These are phyloP conservation scores for Grosmannia penicillata DNA, from an alignment of 2,329 filamentous ascomycete species.

Conservation along the genomic window DNA sequence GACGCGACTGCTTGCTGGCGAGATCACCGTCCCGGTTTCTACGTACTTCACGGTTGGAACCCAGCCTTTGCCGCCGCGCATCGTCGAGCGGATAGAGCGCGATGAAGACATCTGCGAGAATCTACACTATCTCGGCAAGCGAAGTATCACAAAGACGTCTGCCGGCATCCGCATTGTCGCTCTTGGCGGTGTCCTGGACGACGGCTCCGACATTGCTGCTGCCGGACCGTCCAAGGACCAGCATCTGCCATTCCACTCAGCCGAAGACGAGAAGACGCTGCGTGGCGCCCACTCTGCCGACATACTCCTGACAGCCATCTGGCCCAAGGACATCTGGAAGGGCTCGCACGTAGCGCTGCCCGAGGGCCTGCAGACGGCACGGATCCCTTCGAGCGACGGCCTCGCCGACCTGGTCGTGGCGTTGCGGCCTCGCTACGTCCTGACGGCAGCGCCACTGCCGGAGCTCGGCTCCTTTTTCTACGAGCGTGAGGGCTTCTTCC, in stretches of 20 bases:
- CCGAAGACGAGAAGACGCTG: conserved; percentile 60
- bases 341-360: conserved; percentile 51
- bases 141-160: conserved; percentile 74
- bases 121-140: conserved; percentile 76
- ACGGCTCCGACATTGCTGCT: conserved; percentile 18
- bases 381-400: conserved; percentile 43
- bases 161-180: conserved; percentile 82
- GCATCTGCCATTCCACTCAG: conserved; percentile 63
- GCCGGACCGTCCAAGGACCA: conserved; percentile 51
- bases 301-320: conserved; percentile 74
- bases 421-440: conserved; percentile 84
- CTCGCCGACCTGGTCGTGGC: conserved; percentile 65
- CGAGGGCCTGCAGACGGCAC: conserved; percentile 23
- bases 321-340: conserved; percentile 60
- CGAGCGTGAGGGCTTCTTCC: conserved; percentile 86
- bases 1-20: conserved; percentile 53
- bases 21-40: conserved; percentile 59
- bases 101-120: conserved; percentile 56
- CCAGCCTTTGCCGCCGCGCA: conserved; percentile 50
- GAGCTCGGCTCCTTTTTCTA: conserved; percentile 44
- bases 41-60: conserved; percentile 83
- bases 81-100: conserved; percentile 50
- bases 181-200: conserved; percentile 60
- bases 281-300: conserved; percentile 67
- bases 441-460: conserved; percentile 36